phyloP scores from a whole-genome alignment of 805 yeast genomes.

The Cyberlindnera mississippiensis region DNA sequence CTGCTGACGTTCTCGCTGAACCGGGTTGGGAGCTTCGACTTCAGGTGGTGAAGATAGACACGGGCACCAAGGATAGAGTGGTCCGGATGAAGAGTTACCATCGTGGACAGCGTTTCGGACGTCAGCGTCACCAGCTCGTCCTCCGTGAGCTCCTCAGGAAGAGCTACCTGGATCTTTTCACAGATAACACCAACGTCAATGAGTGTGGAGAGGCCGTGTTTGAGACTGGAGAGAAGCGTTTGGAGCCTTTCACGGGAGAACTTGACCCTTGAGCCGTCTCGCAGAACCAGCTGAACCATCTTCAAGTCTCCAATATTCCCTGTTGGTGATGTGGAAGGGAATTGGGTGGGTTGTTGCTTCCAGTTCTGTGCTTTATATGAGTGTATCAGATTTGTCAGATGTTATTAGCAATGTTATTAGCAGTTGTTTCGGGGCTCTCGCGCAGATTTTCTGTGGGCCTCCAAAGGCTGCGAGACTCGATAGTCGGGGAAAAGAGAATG shows the following conservation, averaged over 20 bases:
- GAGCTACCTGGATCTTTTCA: slow-evolving; percentile 5
- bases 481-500: background rate
- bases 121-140: slow-evolving; percentile 74
- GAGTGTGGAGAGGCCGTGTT: slow-evolving; percentile 7
- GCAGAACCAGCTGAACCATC: slow-evolving; percentile 5
- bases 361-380: too few species aligned
- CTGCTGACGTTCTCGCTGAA: slow-evolving; percentile 75
- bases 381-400: background rate
- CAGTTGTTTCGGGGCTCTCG: too few species aligned
- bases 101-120: slow-evolving; percentile 95
- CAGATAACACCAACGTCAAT: slow-evolving; percentile 5
- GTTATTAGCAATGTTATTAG: background rate
- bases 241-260: slow-evolving; percentile 4
- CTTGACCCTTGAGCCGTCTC: slow-evolving; percentile 9
- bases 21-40: slow-evolving; percentile 87
- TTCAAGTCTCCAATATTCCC: too few species aligned
- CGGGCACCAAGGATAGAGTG: slow-evolving; percentile 94
- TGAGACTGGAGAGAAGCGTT: background rate
- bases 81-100: slow-evolving; percentile 98
- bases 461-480: too few species aligned
- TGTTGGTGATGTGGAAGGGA: too few species aligned
- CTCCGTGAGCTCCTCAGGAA: slow-evolving; percentile 13
- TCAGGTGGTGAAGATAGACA: slow-evolving; percentile 89
- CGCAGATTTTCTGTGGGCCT: too few species aligned
- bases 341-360: too few species aligned